Evolutionary conservation across 371 early-diverging fungal genomes (phyloP).

Genomic region (Mortierella sp.): DNA sequence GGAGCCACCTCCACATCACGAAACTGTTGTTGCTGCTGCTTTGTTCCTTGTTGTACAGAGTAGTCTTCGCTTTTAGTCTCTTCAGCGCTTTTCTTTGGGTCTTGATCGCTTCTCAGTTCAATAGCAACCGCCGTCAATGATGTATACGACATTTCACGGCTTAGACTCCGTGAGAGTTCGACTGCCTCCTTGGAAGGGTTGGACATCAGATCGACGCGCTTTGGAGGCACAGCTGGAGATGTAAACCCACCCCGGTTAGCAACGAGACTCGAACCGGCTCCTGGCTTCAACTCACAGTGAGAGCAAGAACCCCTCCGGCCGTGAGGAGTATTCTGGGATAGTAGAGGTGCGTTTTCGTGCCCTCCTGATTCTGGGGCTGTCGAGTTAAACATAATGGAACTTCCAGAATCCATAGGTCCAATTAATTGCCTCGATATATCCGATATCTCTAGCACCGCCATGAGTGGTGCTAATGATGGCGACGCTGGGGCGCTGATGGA

Average conservation of each 20-base stretch:
- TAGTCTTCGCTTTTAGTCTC: neutral
- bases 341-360: neutral
- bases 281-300: slow-evolving; percentile 1
- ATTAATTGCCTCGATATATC: neutral
- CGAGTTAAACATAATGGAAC: neutral
- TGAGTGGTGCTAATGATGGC: neutral
- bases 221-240: neutral
- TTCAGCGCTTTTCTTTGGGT: neutral
- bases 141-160: slow-evolving; percentile 28
- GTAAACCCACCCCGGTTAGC: neutral
- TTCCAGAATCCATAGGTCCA: neutral
- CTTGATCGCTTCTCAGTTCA: slow-evolving; percentile 28
- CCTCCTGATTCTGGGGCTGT: neutral
- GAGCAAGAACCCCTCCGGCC: slow-evolving; percentile 14
- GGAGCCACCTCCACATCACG: neutral
- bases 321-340: neutral
- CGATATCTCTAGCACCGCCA: neutral
- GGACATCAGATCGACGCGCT: slow-evolving; percentile 5
- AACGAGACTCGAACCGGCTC: slow-evolving; percentile 1
- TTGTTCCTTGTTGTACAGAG: neutral
- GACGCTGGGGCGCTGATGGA: slow-evolving; percentile 9
- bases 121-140: slow-evolving; percentile 53
- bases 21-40: slow-evolving; percentile 6
- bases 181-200: slow-evolving; percentile 20
- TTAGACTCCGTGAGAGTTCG: slow-evolving; percentile 19